Base-by-base conservation (phyloP, 192 early-diverging fungal genomes). In the Cladochytrium replicatum region DNA sequence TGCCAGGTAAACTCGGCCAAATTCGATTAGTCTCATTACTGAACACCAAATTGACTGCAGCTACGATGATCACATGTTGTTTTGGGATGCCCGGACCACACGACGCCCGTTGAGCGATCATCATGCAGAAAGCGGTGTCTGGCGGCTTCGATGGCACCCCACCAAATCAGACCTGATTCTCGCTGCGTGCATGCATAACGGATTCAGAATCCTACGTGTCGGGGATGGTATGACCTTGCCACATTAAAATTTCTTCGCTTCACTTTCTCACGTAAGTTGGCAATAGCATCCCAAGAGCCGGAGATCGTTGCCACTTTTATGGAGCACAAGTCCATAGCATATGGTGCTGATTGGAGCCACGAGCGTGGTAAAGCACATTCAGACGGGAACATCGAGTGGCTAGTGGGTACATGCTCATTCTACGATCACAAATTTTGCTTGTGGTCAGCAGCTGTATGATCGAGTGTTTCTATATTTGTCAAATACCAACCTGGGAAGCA, bases 91-190 rank as follows among this genome's bases (percentile, higher is more conserved):
- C 3, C 77, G 94, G 6, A 72, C 58, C 5, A 88, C 94, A 84
- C 68, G 81, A n/a, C 31, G 46, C 17, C 90, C 91, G 2, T 21
- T 90, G 38, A 51, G 64, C 0, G 83, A 85, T 17, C 57, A 74
- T 32, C 74, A 72, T 25, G 78, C 82, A 13, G 88, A 82, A 24
- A 90, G 93, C 4, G 93, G 93, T 6, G 87, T 93, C 6, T 98
- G 94, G 94, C 66, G 91, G 21, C 58, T 98, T 29, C 87, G 88
- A 67, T 98, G 92, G 91, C 91, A 96, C 54, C 94, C 94, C 0
- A 70, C 64, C 3, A n/a, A n/a, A n/a, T 6, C 17, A 0, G 61
- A 72, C 5, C 42, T 50, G 13, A 57, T 98, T 26, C 52, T 93
- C 11, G 81, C 87, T 6, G 91, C 85, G 4, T 83, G 79, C 23